These are phyloP conservation scores for Syzygium aqueum DNA, from an alignment of 345 rosid genomes.

Conservation along the genomic window DNA sequence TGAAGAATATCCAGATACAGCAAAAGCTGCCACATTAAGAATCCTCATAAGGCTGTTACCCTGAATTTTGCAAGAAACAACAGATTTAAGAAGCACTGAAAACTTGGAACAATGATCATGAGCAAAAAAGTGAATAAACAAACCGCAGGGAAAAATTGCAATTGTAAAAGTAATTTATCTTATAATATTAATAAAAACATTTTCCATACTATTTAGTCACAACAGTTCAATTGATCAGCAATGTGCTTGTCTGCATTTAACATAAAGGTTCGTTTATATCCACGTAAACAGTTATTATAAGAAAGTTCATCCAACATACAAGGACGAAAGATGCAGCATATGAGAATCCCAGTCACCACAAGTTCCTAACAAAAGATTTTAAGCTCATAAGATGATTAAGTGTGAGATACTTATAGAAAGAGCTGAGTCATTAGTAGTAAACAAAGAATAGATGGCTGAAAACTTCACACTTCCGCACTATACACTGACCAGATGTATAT, in stretches of 20 bases:
- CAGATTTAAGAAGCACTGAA: neutral
- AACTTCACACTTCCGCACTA: neutral
- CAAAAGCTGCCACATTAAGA: slow-evolving; percentile 98
- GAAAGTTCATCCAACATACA: neutral
- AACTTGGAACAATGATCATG: neutral
- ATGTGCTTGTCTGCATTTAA: neutral
- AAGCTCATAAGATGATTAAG: neutral
- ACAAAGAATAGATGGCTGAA: neutral
- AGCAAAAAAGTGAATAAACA: neutral
- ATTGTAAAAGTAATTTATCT: neutral
- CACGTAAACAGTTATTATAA: neutral
- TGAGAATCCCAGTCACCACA: neutral
- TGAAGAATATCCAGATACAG: slow-evolving; percentile 96
- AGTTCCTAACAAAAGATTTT: neutral
- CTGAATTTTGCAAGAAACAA: slow-evolving; percentile 26
- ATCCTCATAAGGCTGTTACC: slow-evolving; percentile 88
- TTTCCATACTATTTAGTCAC: neutral
- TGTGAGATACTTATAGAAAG: neutral
- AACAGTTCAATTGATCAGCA: neutral
- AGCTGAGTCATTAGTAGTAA: neutral
- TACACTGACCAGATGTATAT: neutral
- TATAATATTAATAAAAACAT: neutral
- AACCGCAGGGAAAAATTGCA: neutral
- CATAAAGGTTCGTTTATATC: neutral
- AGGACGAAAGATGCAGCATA: neutral